These are phyloP conservation scores for Lasiosphaeris hirsuta DNA, from an alignment of 495 filamentous ascomycete species.

Conservation along the genomic window DNA sequence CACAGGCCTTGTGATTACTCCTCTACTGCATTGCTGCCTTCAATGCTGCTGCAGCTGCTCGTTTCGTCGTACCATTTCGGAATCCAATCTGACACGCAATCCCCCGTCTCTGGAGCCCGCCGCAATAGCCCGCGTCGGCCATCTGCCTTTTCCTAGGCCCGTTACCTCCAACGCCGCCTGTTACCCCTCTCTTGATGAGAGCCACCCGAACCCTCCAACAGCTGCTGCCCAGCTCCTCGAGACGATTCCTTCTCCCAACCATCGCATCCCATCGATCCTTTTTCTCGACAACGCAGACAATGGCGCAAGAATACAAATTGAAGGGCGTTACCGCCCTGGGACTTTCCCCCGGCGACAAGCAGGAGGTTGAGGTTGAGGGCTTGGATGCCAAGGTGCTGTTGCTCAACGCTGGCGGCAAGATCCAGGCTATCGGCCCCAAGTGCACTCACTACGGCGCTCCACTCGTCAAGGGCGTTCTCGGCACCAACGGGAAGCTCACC, in stretches of 20 bases:
- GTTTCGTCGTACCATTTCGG: not conserved
- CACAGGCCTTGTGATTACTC: slow-evolving; percentile 10
- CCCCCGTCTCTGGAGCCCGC: not conserved
- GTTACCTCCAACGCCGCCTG: too few relatives aligned
- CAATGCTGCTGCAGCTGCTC: not conserved
- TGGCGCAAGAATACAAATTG: slow-evolving; percentile 77
- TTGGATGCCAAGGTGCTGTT: slow-evolving; percentile 83
- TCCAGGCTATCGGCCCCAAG: slow-evolving; percentile 76
- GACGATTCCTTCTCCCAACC: not conserved
- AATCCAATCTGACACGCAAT: not conserved
- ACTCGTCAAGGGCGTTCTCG: slow-evolving; percentile 75
- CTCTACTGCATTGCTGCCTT: not conserved
- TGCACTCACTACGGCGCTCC: slow-evolving; percentile 95
- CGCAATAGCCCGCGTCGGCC: not conserved
- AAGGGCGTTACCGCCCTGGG: slow-evolving; percentile 71
- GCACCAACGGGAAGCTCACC: slow-evolving; percentile 75
- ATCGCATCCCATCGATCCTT: not conserved
- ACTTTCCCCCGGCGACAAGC: slow-evolving; percentile 74
- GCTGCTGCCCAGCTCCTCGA: not conserved
- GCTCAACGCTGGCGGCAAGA: slow-evolving; percentile 66
- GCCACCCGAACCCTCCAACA: not conserved
- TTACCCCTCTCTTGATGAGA: too few relatives aligned
- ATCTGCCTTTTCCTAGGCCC: not conserved
- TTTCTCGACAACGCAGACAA: slow-evolving; percentile 5
- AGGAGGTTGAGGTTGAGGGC: slow-evolving; percentile 86